phyloP scores from a whole-genome alignment of 441 rosid species.

The Biscutella auriculata region DNA sequence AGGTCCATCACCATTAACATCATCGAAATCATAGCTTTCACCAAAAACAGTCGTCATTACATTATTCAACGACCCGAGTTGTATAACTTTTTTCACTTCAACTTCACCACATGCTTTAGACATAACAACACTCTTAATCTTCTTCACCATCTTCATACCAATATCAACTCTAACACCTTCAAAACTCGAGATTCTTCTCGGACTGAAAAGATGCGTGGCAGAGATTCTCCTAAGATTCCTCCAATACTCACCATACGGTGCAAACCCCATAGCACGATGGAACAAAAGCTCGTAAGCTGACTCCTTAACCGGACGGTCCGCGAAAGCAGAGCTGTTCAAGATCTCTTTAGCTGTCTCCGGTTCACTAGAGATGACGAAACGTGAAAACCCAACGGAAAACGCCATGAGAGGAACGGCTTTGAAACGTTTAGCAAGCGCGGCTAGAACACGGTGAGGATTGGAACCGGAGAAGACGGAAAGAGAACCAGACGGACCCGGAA shows the following conservation, averaged over 20 bases:
- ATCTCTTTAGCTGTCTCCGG: constrained; percentile 69
- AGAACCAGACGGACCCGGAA: constrained; percentile 56
- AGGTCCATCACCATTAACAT: constrained; percentile 9
- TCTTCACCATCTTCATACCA: constrained; percentile 38
- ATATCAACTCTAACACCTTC: constrained; percentile 31
- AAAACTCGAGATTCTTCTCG: constrained; percentile 37
- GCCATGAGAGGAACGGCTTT: constrained; percentile 50
- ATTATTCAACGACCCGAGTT: constrained; percentile 58
- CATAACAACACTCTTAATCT: constrained; percentile 22
- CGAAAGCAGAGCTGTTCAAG: constrained; percentile 58
- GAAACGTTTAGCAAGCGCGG: constrained; percentile 22
- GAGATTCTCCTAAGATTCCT: constrained; percentile 66
- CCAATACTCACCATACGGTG: constrained; percentile 74
- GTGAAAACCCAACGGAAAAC: constrained; percentile 61
- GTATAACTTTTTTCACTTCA: constrained; percentile 39
- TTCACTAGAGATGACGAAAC: constrained; percentile 59
- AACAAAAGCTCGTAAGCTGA: constrained; percentile 73
- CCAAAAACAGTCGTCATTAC: constrained; percentile 71
- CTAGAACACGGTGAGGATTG: constrained; percentile 45
- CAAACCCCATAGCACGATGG: constrained; percentile 77
- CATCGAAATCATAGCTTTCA: constrained; percentile 35
- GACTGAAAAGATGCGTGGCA: constrained; percentile 60
- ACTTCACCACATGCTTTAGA: constrained; percentile 22
- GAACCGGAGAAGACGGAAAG: constrained; percentile 31
- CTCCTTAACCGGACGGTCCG: constrained; percentile 74